A percentile compares a stretch with the other conserved stretches of the same genome.
Evolutionary conservation across 1,139 yeast genomes (phyloP).

Genomic region (Komagataea norvegica): DNA sequence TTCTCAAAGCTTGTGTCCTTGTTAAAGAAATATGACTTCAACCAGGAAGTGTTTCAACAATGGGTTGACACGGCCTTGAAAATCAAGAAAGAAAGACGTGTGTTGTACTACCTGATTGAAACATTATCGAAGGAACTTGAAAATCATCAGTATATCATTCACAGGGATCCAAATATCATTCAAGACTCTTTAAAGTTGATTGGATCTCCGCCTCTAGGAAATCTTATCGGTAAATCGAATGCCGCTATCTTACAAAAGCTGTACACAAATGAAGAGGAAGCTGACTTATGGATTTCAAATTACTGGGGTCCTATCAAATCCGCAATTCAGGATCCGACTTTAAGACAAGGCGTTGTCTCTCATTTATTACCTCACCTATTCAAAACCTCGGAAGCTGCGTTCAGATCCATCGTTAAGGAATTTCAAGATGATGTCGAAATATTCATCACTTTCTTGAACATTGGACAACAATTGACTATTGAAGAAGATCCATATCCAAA

Average conservation of each 20-base stretch:
- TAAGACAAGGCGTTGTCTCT: constrained; percentile 47
- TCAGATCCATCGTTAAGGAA: constrained; percentile 35
- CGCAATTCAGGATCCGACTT: constrained; percentile 34
- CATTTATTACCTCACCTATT: constrained; percentile 64
- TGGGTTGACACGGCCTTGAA: constrained; percentile 45
- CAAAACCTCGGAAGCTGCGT: constrained; percentile 42
- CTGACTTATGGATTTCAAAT: constrained; percentile 24
- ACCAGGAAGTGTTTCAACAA: constrained; percentile 28
- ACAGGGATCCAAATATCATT: constrained; percentile 41
- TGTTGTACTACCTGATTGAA: constrained; percentile 56
- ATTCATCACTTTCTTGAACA: constrained; percentile 52
- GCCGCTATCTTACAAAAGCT: constrained; percentile 40
- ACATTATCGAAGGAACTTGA: constrained; percentile 42
- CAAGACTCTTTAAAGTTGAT: constrained; percentile 44
- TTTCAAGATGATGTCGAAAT: constrained; percentile 34
- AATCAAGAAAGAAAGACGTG: constrained; percentile 49
- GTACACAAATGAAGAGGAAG: constrained; percentile 25
- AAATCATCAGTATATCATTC: constrained; percentile 38
- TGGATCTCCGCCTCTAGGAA: constrained; percentile 58
- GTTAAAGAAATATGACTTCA: constrained; percentile 29
- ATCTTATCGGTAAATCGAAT: constrained; percentile 61
- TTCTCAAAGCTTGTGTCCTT: constrained; percentile 47
- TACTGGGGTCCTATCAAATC: constrained; percentile 57
- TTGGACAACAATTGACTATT: constrained; percentile 59
- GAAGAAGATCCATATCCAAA: constrained; percentile 47